Percentiles rank a stretch among this genome's conserved stretches.
Conservation (phyloP, 2,329 filamentous ascomycete genomes). For the Colletotrichum tropicale region DNA sequence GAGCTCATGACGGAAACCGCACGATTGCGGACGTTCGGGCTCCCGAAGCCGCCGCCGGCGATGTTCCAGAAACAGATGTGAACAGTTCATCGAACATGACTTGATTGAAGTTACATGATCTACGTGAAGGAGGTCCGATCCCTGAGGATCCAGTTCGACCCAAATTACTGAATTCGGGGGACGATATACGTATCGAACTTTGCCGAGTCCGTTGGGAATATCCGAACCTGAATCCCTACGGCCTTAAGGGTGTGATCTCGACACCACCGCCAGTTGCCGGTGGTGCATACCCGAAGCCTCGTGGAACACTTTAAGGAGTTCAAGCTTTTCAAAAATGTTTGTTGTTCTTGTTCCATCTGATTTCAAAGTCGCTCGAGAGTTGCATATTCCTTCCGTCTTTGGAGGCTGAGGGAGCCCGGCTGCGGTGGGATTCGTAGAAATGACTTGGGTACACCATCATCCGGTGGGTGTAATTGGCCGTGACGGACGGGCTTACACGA, state of each 20-base stretch:
- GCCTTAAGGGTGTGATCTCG: slow-evolving; percentile 11
- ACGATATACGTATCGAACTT: neutral
- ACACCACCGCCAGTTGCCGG: neutral
- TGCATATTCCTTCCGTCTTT: neutral
- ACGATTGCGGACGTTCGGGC: neutral
- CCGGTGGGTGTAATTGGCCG: neutral
- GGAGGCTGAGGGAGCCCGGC: neutral
- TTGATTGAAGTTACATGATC: neutral
- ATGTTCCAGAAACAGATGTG: neutral
- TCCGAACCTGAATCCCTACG: neutral
- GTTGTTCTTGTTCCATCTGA: neutral
- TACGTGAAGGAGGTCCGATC: neutral
- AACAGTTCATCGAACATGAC: neutral
- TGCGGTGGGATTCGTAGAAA: neutral
- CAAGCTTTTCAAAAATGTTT: neutral
- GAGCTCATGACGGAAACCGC: neutral
- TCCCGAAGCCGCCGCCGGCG: neutral
- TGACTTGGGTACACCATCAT: neutral
- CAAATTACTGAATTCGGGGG: neutral
- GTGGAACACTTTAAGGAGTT: neutral
- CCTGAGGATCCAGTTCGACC: neutral
- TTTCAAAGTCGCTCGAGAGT: neutral
- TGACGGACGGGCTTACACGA: neutral
- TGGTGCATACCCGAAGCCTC: neutral
- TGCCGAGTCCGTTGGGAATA: slow-evolving; percentile 1